Base-by-base conservation (phyloP, 164 flowering plant genomes). In the Annona cherimola region DNA sequence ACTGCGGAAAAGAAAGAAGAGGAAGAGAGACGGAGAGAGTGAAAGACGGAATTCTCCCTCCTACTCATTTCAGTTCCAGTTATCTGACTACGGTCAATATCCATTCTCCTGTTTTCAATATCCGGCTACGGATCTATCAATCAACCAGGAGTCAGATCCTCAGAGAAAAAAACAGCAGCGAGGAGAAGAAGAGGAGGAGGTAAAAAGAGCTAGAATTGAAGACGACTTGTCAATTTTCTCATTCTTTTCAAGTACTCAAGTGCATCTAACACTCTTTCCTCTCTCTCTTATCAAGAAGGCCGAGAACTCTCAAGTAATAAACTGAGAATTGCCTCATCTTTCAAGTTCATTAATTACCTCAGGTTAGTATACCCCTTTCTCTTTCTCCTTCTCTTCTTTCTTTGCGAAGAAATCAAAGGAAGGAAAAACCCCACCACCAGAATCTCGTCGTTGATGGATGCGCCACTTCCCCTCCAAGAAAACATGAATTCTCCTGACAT, bases 391-490 rank as follows among this genome's bases (percentile, higher is more conserved):
- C 55, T 50, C 35, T 7, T 50, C 57, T 50, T 16, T 50, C 14
- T 50, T 50, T 50, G 57, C 9, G 14, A 61, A 61, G 41, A 20
- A 39, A 61, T 7, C 41, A 61, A 7, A 61, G 11, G 11, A 11
- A 19, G 64, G 3, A 6, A 39, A 39, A 61, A 61, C 35, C 42
- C 64, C 26, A 20, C 11, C 7, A 61, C 11, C 3, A 61, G 64
- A 64, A 8, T 63, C 35, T 26, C 35, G 35, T 26, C 35, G 35
- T 61, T 11, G 26, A 70, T 70, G 72, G 72, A 70, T n/a, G 40
- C 40, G 39, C 14, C 57, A 50, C 14, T 70, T 16, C 35, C 72
- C n/a, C 42, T 8, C 46, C 40, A 50, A 9, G 72, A 43, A 40
- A 70, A 9, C 45, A 16, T 66, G 16, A 19, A 19, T 42, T 39